Evolutionary conservation across 257 asterid genomes (phyloP), one percentile per base, ranked within the genome.

Genomic region (Cruciata laevipes): DNA sequence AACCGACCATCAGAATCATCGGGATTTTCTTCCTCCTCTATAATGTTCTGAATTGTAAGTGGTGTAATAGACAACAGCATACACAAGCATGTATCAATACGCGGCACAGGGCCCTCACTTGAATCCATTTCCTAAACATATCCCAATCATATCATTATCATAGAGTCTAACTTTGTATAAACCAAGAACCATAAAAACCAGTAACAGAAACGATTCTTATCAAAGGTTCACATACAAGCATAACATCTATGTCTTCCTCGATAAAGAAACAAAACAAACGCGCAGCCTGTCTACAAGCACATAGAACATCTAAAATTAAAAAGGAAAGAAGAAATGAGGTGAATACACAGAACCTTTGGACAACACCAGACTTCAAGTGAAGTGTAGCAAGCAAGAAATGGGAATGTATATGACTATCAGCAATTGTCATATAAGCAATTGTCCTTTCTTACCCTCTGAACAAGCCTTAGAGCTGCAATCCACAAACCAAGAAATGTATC

Each of bases 401-500:
- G 60, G 14, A 53, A 53, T 53, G 6, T 5, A 53, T n/a, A 21
- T 21, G 7, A 7, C 24, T n/a, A 53, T 53, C 57, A 51, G n/a
- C 7, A n/a, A 51, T n/a, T 6, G 7, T 18, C 0, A 51, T 51
- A 6, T 16, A 17, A 53, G 27, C 24, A 53, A 7, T 23, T 69
- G 60, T 60, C 42, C 63, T 71, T 68, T 59, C 87, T 82, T 83
- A 94, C 98, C 91, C 97, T 85, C 74, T 94, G 96, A 62, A 94
- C 96, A 72, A 94, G 95, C 63, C 99, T 86, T 77, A 94, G 80
- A 78, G 88, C 90, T 65, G 95, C 87, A 76, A 89, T 82, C 97
- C 99, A 94, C 78, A 94, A 74, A 61, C 95, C 98, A 70, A 90
- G 96, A 84, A 94, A 94, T 21, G 96, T 83, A 63, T 88, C 98